A percentile compares a stretch with the other conserved stretches of the same genome.
These are phyloP conservation scores for Suhomyces vadensis DNA, from an alignment of 805 yeast genomes.

Conservation along the genomic window DNA sequence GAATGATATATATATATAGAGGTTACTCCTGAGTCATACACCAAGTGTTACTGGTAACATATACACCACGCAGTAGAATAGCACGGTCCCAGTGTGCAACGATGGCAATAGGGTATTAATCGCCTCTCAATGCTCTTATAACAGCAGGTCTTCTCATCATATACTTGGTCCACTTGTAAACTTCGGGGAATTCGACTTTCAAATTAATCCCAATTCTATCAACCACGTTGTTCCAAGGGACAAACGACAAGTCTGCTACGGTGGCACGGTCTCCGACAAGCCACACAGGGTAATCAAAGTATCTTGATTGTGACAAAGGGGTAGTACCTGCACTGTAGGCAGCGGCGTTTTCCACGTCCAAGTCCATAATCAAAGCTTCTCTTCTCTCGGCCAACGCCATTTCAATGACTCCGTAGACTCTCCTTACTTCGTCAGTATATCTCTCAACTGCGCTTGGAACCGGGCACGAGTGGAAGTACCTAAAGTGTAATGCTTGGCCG, in stretches of 20 bases:
- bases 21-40: no score
- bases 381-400: conserved; percentile 93
- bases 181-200: conserved; percentile 89
- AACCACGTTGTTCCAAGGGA: conserved; percentile 96
- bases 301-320: conserved; percentile 79
- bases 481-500: conserved; percentile 93
- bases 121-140: conserved; percentile 79
- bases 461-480: conserved; percentile 83
- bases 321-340: conserved; percentile 87
- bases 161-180: conserved; percentile 90
- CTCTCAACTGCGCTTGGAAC: conserved; percentile 89
- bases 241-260: conserved; percentile 88
- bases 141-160: conserved; percentile 97
- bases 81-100: no score
- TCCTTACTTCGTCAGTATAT: conserved; percentile 86
- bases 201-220: conserved; percentile 89
- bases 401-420: conserved; percentile 92
- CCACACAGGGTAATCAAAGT: conserved; percentile 94
- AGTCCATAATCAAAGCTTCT: conserved; percentile 85
- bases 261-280: conserved; percentile 79
- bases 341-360: conserved; percentile 84
- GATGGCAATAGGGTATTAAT: no score
- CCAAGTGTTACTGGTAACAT: no score
- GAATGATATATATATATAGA: not conserved
- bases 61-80: no score